phyloP scores from a whole-genome alignment of 805 yeast genomes.

The Barnettozyma vustinii region DNA sequence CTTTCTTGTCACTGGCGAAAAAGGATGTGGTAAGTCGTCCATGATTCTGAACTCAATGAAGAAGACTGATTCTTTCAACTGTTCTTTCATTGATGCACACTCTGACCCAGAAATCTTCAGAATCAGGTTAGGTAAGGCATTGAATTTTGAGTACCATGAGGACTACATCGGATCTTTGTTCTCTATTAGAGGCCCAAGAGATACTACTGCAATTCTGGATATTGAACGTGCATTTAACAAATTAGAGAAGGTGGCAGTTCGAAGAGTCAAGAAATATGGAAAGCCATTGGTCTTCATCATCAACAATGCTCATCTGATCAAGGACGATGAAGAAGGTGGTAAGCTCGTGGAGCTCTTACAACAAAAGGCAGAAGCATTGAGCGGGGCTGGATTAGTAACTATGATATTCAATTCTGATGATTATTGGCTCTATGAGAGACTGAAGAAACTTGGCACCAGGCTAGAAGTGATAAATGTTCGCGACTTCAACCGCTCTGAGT shows the following conservation, averaged over 20 bases:
- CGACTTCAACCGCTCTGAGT: slow-evolving; percentile 51
- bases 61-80: slow-evolving; percentile 55
- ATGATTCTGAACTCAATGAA: slow-evolving; percentile 67
- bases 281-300: slow-evolving; percentile 65
- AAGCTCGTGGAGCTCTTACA: slow-evolving; percentile 70
- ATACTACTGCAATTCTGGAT: slow-evolving; percentile 74
- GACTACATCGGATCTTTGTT: slow-evolving; percentile 81
- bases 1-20: slow-evolving; percentile 71
- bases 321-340: slow-evolving; percentile 68
- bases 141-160: slow-evolving; percentile 68
- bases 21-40: slow-evolving; percentile 83
- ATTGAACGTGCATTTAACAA: slow-evolving; percentile 79
- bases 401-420: slow-evolving; percentile 77
- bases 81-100: slow-evolving; percentile 74
- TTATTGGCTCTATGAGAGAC: slow-evolving; percentile 79
- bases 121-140: slow-evolving; percentile 67
- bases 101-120: slow-evolving; percentile 82
- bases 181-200: slow-evolving; percentile 79
- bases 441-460: slow-evolving; percentile 66
- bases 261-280: slow-evolving; percentile 34
- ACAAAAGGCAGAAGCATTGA: slow-evolving; percentile 74
- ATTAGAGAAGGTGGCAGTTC: slow-evolving; percentile 65
- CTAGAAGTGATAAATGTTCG: slow-evolving; percentile 66
- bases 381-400: slow-evolving; percentile 49
- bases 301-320: slow-evolving; percentile 69